These are phyloP conservation scores for Aspergillus carlsbadensis DNA, from an alignment of 495 filamentous ascomycete genomes.

Conservation along the genomic window DNA sequence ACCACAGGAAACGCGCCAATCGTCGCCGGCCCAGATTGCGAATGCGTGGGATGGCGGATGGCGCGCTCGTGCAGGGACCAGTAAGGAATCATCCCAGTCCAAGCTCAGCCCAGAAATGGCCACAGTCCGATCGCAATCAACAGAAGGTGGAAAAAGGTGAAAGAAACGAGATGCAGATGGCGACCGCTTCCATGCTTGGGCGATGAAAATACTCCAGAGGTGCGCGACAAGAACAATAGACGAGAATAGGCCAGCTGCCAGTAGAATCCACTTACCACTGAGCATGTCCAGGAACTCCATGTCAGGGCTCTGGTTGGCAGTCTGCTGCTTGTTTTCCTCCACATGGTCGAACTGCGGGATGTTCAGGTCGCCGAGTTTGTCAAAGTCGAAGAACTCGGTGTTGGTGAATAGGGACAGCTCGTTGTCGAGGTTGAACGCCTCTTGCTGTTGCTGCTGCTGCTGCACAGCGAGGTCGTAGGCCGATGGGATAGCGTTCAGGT, in stretches of 20 bases:
- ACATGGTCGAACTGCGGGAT: constrained; percentile 38
- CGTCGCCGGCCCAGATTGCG: constrained; percentile 17
- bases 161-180: background rate
- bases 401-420: constrained; percentile 92
- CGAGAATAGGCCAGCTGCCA: background rate
- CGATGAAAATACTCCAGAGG: background rate
- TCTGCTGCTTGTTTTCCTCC: constrained; percentile 32
- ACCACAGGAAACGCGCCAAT: constrained; percentile 26
- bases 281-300: constrained; percentile 48
- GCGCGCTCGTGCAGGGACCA: constrained; percentile 13
- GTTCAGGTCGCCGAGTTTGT: constrained; percentile 51
- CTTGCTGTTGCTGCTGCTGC: constrained; percentile 42
- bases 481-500: constrained; percentile 75
- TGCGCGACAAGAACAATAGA: too few species aligned
- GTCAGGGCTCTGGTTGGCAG: constrained; percentile 22
- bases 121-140: constrained; percentile 7
- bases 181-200: background rate
- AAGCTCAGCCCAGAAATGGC: constrained; percentile 1
- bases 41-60: constrained; percentile 11
- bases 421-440: constrained; percentile 62
- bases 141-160: background rate
- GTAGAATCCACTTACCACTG: constrained; percentile 36
- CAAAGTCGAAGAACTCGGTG: constrained; percentile 90
- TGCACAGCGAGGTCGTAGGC: constrained; percentile 63
- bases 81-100: background rate